Conservation (phyloP, 257 asterid genomes). For the Catharanthus roseus region DNA sequence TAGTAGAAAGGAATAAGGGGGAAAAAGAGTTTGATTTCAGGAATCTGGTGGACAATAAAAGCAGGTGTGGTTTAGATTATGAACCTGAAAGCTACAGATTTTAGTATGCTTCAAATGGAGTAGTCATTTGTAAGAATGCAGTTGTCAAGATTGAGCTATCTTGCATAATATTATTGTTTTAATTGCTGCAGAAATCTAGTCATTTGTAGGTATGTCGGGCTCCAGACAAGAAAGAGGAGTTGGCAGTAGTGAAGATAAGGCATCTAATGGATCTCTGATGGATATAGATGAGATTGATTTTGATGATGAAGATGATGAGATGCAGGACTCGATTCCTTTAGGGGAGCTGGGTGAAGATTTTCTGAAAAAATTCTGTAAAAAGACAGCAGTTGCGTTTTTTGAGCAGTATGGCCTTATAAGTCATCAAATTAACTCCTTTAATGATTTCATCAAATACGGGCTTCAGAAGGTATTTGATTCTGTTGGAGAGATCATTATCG, state of each 20-base stretch:
- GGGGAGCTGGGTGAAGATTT: slow-evolving; percentile 39
- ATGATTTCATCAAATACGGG: slow-evolving; percentile 61
- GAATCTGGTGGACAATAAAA: not conserved
- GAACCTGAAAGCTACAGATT: not conserved
- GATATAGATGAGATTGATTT: slow-evolving; percentile 48
- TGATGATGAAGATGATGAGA: slow-evolving; percentile 49
- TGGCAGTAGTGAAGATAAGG: slow-evolving; percentile 20
- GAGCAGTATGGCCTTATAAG: slow-evolving; percentile 70
- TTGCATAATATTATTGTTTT: not conserved
- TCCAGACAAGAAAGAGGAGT: slow-evolving; percentile 18
- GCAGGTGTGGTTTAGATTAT: not conserved
- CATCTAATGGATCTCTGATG: slow-evolving; percentile 18
- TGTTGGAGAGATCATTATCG: slow-evolving; percentile 62
- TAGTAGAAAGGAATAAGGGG: not conserved
- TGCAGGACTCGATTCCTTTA: slow-evolving; percentile 30
- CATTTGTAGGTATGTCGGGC: slow-evolving; percentile 4
- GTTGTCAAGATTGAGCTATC: not conserved
- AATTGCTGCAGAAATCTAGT: slow-evolving; percentile 1
- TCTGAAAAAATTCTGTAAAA: slow-evolving; percentile 50
- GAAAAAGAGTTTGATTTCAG: not conserved
- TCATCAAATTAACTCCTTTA: slow-evolving; percentile 82
- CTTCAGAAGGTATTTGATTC: slow-evolving; percentile 68
- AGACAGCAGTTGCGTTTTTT: slow-evolving; percentile 64
- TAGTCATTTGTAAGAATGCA: not conserved
- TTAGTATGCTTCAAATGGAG: not conserved